These are phyloP conservation scores for Aureobasidium sp. DNA, from an alignment of 2,329 filamentous ascomycete species.

Conservation along the genomic window DNA sequence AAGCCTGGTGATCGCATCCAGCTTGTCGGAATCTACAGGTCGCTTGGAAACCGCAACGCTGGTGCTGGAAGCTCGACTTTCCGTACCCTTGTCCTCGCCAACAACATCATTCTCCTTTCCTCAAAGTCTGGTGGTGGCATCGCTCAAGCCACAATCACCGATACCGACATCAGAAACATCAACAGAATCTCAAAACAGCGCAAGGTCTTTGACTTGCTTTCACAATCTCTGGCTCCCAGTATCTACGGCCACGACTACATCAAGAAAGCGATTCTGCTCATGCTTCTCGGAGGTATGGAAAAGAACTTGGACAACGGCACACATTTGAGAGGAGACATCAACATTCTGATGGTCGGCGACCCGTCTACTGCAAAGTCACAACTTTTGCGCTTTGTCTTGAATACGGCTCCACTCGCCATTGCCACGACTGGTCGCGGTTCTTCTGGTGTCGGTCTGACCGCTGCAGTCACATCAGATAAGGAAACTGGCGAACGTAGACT, in stretches of 20 bases:
- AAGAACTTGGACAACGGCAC: slow-evolving; percentile 98
- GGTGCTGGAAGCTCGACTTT: slow-evolving; percentile 87
- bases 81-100: slow-evolving; percentile 86
- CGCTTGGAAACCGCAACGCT: slow-evolving; percentile 88
- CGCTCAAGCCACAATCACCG: slow-evolving; percentile 84
- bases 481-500: slow-evolving; percentile 92
- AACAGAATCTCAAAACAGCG: slow-evolving; percentile 95
- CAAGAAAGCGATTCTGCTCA: slow-evolving; percentile 93
- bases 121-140: slow-evolving; percentile 95
- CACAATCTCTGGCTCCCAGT: slow-evolving; percentile 89
- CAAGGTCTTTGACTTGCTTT: slow-evolving; percentile 84
- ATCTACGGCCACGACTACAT: slow-evolving; percentile 97
- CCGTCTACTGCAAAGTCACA: slow-evolving; percentile 99
- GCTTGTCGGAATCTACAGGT: slow-evolving; percentile 91
- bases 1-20: slow-evolving; percentile 96
- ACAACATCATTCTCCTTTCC: slow-evolving; percentile 88
- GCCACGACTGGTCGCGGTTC: slow-evolving; percentile 92
- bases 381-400: slow-evolving; percentile 88
- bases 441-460: slow-evolving; percentile 94
- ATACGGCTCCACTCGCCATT: slow-evolving; percentile 92
- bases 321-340: slow-evolving; percentile 96
- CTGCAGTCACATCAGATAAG: slow-evolving; percentile 92
- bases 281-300: slow-evolving; percentile 92
- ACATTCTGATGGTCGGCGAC: slow-evolving; percentile 98
- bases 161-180: slow-evolving; percentile 96